phyloP scores from a whole-genome alignment of 148 eudicot species.

The Cornus kousa region DNA sequence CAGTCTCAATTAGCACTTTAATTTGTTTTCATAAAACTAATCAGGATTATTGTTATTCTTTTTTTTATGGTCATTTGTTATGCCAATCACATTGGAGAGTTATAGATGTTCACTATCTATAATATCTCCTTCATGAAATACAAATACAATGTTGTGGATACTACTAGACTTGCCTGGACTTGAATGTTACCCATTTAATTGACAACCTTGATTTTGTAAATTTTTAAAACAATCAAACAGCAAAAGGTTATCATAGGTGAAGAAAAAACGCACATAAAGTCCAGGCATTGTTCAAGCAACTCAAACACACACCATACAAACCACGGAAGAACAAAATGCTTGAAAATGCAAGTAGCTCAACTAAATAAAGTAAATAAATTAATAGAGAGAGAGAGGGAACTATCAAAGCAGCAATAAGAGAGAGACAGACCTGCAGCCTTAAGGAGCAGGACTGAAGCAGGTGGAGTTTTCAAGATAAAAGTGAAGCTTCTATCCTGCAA shows the following conservation, averaged over 20 bases:
- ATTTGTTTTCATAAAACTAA: too few relatives aligned
- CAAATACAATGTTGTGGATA: too few relatives aligned
- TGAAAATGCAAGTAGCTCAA: neutral
- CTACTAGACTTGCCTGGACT: neutral
- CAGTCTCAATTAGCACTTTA: too few relatives aligned
- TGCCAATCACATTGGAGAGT: neutral
- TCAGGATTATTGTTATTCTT: too few relatives aligned
- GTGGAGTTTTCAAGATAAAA: conserved; percentile 90
- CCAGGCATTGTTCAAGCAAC: neutral
- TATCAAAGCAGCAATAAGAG: too few relatives aligned
- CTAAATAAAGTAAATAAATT: too few relatives aligned
- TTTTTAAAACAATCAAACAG: neutral
- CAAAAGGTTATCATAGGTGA: neutral
- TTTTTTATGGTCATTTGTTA: too few relatives aligned
- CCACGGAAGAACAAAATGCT: neutral
- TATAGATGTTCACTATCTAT: neutral
- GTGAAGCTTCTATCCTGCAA: conserved; percentile 92
- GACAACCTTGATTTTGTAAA: too few relatives aligned
- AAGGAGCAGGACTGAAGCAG: conserved; percentile 89
- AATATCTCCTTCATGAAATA: too few relatives aligned
- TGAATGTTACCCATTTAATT: too few relatives aligned
- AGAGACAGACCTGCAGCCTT: conserved; percentile 74
- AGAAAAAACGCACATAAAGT: neutral
- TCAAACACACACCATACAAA: neutral
- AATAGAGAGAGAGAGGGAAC: neutral